These are phyloP conservation scores for Coriaria nepalensis DNA, from an alignment of 306 rosid genomes.

Conservation along the genomic window DNA sequence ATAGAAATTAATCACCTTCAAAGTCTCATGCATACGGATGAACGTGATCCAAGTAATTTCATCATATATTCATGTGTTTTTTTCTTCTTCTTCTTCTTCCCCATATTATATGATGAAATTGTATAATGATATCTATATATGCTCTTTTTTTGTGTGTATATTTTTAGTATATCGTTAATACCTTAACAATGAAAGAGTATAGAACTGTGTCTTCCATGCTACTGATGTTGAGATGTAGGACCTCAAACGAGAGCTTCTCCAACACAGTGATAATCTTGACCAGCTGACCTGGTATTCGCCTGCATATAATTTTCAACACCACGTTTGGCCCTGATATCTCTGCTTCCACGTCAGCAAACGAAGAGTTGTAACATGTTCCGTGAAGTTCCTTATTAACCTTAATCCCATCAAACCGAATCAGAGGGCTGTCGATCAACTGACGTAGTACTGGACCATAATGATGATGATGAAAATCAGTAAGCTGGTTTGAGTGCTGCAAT, in stretches of 20 bases:
- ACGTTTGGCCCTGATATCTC: slow-evolving; percentile 80
- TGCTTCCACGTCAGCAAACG: slow-evolving; percentile 79
- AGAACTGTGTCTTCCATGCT: slow-evolving; percentile 87
- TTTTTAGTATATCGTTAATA: slow-evolving; percentile 5
- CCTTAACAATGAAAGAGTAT: slow-evolving; percentile 80
- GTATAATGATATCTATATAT: background rate
- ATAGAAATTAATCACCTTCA: no score
- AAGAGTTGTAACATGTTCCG: slow-evolving; percentile 79
- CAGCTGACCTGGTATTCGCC: slow-evolving; percentile 51
- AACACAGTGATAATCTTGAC: slow-evolving; percentile 45
- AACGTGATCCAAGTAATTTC: no score
- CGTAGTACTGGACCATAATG: background rate
- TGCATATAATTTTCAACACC: slow-evolving; percentile 50
- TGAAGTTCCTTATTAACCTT: slow-evolving; percentile 30
- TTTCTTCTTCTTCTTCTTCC: no score
- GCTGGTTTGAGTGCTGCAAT: slow-evolving; percentile 3
- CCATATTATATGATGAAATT: no score
- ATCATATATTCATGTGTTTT: no score
- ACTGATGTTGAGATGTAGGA: slow-evolving; percentile 79
- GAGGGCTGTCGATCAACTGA: background rate
- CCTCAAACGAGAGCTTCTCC: slow-evolving; percentile 71
- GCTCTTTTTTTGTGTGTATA: no score
- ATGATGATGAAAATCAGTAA: slow-evolving; percentile 18
- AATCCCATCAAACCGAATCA: slow-evolving; percentile 24
- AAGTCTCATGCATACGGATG: no score